Evolutionary conservation across 2,329 filamentous ascomycete species (phyloP), one percentile per base, ranked within the genome.

Genomic region (Fusarium sp.): DNA sequence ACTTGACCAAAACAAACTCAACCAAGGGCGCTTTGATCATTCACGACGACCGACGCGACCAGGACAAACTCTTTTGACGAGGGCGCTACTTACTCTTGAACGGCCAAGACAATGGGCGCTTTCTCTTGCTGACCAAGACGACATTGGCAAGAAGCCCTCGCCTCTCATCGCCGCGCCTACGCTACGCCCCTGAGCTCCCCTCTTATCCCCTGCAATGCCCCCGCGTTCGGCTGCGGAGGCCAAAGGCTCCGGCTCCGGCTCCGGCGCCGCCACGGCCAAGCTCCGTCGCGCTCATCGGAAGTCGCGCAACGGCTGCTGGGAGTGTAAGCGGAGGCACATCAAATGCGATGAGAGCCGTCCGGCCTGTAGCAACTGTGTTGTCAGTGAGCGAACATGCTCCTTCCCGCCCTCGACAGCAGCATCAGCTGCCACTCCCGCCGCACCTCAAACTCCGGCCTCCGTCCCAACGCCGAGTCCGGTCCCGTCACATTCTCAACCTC

Each of bases 301-400:
- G 70, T 85, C 83, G n/a, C 79, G 83, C 22, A 84, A 83, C 58
- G 83, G 83, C 33, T 85, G 83, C 70, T 79, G 71, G 65, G 83
- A 84, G 71, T 85, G 83, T 77, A 85, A 85, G 76, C 71, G 82
- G 18, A 80, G 83, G 2, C 83, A 85, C 52, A 84, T 84, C 64
- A 84, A 84, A 39, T 86, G 85, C 77, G 85, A 86, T 64, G 84
- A 86, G 75, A 80, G 71, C 9, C 81, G 80, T 5, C 85, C 85
- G 2, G 67, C 79, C 1, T 86, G 85, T 68, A 80, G 79, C 52
- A 84, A 85, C 67, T 86, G 85, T 72, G 74, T 79, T 22, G 81
- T 82, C 50, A 81, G 81, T 45, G 80, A 84, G 59, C 78, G 82
- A 8, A 66, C 69, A 8, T 86, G 84, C 67, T 81, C 82, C 0